These are phyloP conservation scores for Pseudogymnoascus sp. DNA, from an alignment of 2,329 filamentous ascomycete genomes.

Conservation along the genomic window DNA sequence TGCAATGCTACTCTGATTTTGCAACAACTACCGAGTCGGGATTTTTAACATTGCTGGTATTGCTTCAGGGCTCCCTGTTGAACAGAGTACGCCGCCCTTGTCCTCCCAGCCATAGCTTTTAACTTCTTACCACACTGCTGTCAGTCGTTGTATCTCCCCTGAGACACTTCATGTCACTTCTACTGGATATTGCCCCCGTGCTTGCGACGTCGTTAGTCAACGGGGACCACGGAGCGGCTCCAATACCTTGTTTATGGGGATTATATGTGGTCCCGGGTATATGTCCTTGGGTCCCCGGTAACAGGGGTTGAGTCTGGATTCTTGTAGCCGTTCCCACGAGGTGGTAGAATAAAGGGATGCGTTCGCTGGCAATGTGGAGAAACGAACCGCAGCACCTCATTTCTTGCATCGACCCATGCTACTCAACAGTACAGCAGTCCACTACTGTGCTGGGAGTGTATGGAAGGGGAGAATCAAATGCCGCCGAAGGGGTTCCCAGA, in stretches of 20 bases:
- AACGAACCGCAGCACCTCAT: neutral
- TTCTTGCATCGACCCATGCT: neutral
- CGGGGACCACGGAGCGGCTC: neutral
- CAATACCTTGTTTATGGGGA: neutral
- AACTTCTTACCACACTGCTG: neutral
- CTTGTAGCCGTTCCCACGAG: neutral
- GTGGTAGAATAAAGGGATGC: neutral
- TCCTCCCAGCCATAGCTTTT: neutral
- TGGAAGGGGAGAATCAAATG: neutral
- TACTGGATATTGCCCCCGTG: neutral
- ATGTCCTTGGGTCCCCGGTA: neutral
- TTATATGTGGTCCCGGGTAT: slow-evolving; percentile 3
- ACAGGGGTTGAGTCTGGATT: neutral
- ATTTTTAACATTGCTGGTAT: neutral
- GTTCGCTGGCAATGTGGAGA: neutral
- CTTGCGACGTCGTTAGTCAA: neutral
- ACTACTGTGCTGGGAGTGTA: neutral
- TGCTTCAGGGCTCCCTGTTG: neutral
- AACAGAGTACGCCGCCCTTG: neutral
- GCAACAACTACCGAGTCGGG: neutral
- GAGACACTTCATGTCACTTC: neutral
- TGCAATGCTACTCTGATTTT: neutral
- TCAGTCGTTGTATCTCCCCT: neutral
- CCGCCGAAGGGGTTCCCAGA: neutral
- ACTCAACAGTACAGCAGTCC: neutral